Evolutionary conservation across 2,329 filamentous ascomycete species (phyloP).

Genomic region (Pseudopithomyces chartarum): DNA sequence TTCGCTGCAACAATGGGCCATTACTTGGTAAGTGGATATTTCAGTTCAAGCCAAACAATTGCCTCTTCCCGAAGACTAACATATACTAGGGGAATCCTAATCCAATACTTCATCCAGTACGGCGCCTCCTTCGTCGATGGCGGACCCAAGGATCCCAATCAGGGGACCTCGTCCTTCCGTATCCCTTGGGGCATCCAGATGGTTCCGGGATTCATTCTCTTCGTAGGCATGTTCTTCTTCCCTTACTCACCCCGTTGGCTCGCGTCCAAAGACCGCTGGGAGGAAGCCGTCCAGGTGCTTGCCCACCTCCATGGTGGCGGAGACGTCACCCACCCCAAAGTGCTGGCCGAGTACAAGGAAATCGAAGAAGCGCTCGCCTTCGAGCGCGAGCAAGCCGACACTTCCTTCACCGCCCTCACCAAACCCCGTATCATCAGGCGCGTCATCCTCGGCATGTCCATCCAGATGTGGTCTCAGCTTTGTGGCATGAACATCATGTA

Average conservation of each 20-base stretch:
- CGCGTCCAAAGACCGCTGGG: slow-evolving; percentile 69
- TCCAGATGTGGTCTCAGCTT: slow-evolving; percentile 65
- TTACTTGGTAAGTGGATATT: slow-evolving; percentile 60
- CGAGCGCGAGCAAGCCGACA: slow-evolving; percentile 58
- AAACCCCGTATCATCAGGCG: slow-evolving; percentile 61
- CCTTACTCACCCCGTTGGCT: slow-evolving; percentile 69
- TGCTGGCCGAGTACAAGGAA: slow-evolving; percentile 67
- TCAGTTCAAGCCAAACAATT: neutral
- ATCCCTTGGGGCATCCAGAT: slow-evolving; percentile 52
- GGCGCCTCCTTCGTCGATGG: slow-evolving; percentile 62
- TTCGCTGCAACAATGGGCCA: slow-evolving; percentile 71
- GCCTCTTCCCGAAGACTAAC: slow-evolving; percentile 15
- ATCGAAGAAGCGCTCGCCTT: slow-evolving; percentile 61
- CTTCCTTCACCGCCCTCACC: slow-evolving; percentile 57
- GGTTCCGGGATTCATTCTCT: slow-evolving; percentile 46
- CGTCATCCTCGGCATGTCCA: slow-evolving; percentile 61
- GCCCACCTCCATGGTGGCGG: slow-evolving; percentile 64
- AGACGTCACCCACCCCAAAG: slow-evolving; percentile 61
- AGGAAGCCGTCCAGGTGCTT: slow-evolving; percentile 62
- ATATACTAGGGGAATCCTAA: slow-evolving; percentile 61
- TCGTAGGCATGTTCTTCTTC: slow-evolving; percentile 49
- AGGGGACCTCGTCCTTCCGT: slow-evolving; percentile 49
- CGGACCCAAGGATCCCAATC: slow-evolving; percentile 45
- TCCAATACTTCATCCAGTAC: slow-evolving; percentile 71
- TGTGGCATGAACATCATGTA: slow-evolving; percentile 64